Evolutionary conservation across 2,329 filamentous ascomycete genomes (phyloP).

Genomic region (Alternaria triticina): DNA sequence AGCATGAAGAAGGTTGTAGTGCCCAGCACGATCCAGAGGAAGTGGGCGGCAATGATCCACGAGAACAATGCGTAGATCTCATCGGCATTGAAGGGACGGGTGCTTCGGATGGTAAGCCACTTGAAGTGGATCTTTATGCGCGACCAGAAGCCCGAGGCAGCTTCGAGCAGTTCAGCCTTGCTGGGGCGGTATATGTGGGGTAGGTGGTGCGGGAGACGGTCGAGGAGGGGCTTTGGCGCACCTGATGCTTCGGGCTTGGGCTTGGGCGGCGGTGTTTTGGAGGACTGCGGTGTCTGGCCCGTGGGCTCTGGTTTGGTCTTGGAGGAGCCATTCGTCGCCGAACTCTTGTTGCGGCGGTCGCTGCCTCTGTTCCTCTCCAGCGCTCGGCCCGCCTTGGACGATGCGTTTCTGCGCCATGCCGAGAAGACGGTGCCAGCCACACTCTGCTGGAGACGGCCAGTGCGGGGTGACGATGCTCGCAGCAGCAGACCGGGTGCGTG

Average conservation of each 20-base stretch:
- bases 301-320: constrained; percentile 25
- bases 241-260: constrained; percentile 26
- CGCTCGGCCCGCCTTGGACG: constrained; percentile 27
- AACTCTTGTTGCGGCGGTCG: constrained; percentile 48
- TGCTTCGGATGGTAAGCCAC: constrained; percentile 95
- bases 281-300: constrained; percentile 27
- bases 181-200: constrained; percentile 81
- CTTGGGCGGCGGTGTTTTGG: constrained; percentile 28
- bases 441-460: constrained; percentile 19
- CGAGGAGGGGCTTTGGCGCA: constrained; percentile 57
- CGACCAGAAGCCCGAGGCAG: constrained; percentile 92
- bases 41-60: constrained; percentile 91
- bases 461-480: constrained; percentile 8
- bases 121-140: constrained; percentile 91
- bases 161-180: constrained; percentile 90
- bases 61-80: constrained; percentile 96
- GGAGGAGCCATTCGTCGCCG: constrained; percentile 35
- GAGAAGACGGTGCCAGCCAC: constrained; percentile 33
- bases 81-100: constrained; percentile 91
- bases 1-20: constrained; percentile 97
- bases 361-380: constrained; percentile 18
- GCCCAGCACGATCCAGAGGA: constrained; percentile 94
- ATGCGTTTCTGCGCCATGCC: constrained; percentile 40
- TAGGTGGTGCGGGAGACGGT: constrained; percentile 62
- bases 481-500: constrained; percentile 16